Base-by-base conservation (phyloP, 73 alveolate species). In the Durusdinium trenchii region DNA sequence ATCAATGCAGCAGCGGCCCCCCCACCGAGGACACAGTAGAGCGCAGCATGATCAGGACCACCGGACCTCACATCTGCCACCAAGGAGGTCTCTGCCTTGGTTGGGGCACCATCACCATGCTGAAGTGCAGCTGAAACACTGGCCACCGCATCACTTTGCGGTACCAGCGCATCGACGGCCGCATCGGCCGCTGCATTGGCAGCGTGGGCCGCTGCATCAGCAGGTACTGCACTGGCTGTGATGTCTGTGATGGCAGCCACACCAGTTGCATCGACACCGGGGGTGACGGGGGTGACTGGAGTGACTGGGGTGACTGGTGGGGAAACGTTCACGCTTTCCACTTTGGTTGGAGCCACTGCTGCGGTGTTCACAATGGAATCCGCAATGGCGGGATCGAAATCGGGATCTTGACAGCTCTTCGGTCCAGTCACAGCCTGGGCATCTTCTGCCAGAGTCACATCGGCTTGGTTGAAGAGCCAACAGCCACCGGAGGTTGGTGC, bases 401-500 rank as follows among this genome's bases (percentile, higher is more conserved):
- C 86, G 0, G 91, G 40, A 23, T 47, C 91, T 81, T 48, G 71
- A n/a, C 91, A 81, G 46, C 50, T 81, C 91, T 81, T 81, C 48
- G 46, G 71, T 45, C 91, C 91, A 0, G 91, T 81, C 51, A 48
- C 71, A 3, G 91, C 91, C 91, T 81, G 23, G 71, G 91, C 36
- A 81, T 81, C 91, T 50, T 81, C 91, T 46, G 5, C 50, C 10
- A 81, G 50, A n/a, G 46, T 30, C 23, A 81, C 91, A 35, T 81
- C 57, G 71, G 30, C 91, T 57, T 76, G 47, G 83, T 81, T 81
- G 91, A 81, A 81, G 71, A 81, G 64, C 91, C 91, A 81, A 30
- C 91, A 81, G 23, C 91, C 91, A 12, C 91, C 91, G n/a, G 12
- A 45, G 16, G 71, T 28, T 46, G 91, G 91, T n/a, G 6, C 23